phyloP scores from a whole-genome alignment of 2,329 filamentous ascomycete genomes.

The Fusarium globosum region DNA sequence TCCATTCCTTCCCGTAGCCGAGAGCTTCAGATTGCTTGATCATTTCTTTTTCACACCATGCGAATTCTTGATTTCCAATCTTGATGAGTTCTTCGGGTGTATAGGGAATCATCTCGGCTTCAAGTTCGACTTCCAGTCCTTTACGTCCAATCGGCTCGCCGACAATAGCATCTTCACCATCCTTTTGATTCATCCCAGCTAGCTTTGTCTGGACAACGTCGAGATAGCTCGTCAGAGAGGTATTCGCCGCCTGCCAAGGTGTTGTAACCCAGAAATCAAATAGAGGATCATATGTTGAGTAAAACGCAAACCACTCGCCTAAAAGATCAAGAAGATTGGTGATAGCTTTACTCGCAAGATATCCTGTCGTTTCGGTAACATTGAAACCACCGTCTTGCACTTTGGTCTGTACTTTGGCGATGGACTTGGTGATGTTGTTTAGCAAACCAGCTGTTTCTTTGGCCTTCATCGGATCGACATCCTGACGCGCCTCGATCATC shows the following conservation, averaged over 20 bases:
- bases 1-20: constrained; percentile 30
- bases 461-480: constrained; percentile 26
- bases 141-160: constrained; percentile 27
- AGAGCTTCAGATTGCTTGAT: constrained; percentile 26
- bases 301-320: constrained; percentile 26
- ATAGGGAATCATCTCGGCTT: constrained; percentile 34
- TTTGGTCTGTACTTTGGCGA: constrained; percentile 9
- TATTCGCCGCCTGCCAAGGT: constrained; percentile 23
- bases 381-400: constrained; percentile 18
- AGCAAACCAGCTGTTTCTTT: constrained; percentile 19
- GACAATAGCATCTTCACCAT: constrained; percentile 13
- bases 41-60: constrained; percentile 35
- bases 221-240: neutral
- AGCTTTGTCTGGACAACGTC: constrained; percentile 14
- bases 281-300: constrained; percentile 28
- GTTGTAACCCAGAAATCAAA: constrained; percentile 36
- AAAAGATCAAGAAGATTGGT: constrained; percentile 4
- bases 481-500: constrained; percentile 28
- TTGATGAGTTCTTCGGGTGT: constrained; percentile 26
- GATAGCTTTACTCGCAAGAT: constrained; percentile 23
- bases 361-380: constrained; percentile 24
- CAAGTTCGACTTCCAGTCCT: constrained; percentile 24
- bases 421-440: constrained; percentile 26
- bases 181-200: constrained; percentile 16
- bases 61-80: constrained; percentile 29